Percentiles rank a stretch among this genome's conserved stretches.
Conservation (phyloP, 192 early-diverging fungal species). For the Powellomyces hirtus region DNA sequence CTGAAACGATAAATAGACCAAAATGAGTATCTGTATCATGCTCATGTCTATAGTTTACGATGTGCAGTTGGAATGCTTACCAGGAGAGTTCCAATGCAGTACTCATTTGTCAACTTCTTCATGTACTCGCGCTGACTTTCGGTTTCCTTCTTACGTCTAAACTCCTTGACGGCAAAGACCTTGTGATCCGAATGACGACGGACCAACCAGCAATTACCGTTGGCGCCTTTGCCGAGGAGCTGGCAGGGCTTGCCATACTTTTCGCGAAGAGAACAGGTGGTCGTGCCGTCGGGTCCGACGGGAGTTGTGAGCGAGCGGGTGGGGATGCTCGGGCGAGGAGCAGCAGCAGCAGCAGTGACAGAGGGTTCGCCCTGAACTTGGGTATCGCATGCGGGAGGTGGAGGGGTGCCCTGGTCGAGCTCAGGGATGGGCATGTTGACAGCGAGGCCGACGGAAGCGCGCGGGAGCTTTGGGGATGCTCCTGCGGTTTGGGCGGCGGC, state of each 20-base stretch:
- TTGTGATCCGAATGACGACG: slow-evolving; percentile 1
- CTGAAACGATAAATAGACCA: not conserved
- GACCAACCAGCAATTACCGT: slow-evolving; percentile 16
- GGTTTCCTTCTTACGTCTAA: not conserved
- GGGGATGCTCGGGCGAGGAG: not conserved
- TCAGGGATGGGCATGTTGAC: not conserved
- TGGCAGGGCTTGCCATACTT: slow-evolving; percentile 20
- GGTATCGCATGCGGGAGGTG: not conserved
- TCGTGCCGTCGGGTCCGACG: not conserved
- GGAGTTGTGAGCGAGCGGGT: not conserved
- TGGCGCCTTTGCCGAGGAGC: slow-evolving; percentile 16
- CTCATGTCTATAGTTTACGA: not conserved
- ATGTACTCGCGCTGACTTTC: slow-evolving; percentile 16
- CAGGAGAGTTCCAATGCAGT: slow-evolving; percentile 11
- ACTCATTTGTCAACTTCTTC: slow-evolving; percentile 15
- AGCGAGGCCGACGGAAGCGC: not conserved
- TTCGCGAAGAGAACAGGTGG: not conserved
- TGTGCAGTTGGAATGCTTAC: not conserved
- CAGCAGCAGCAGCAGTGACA: not conserved
- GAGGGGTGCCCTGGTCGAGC: not conserved
- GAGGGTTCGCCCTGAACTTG: not conserved
- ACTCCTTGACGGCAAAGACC: slow-evolving; percentile 6
- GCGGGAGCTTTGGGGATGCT: not conserved
- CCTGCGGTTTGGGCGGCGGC: not conserved
- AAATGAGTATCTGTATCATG: not conserved